Evolutionary conservation across 2,329 filamentous ascomycete genomes (phyloP), one percentile per base, ranked within the genome.

Genomic region (Microsporum audouinii): DNA sequence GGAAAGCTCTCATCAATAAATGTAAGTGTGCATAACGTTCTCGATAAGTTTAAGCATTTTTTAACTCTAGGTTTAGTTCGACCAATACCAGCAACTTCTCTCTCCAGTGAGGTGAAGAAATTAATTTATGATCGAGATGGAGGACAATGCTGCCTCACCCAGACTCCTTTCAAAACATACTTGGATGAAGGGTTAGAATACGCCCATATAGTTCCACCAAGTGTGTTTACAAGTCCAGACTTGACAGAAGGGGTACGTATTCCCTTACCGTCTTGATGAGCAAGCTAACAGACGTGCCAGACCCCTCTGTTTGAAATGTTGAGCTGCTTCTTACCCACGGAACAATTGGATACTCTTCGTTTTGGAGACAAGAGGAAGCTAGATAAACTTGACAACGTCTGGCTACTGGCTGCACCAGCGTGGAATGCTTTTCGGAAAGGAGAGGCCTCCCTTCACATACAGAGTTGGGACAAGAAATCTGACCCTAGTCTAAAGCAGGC

Each of bases 71-170:
- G 34, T n/a, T n/a, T 60, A 66, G 62, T 66, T 60, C 64, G 64
- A 4, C 64, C 64, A 34, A 59, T 47, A 6, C 6, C 17, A 57
- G 61, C 58, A n/a, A 43, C 34, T 33, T 58, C 49, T 5, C 29
- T 62, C 6, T 57, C 63, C 14, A 34, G 7, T 1, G 63, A 63
- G 12, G 61, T 59, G 7, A 62, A 62, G 58, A 55, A 1, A n/a
- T 53, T 64, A 12, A 47, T 66, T 31, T 66, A 60, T 58, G 36
- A 62, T 34, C 47, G 64, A 33, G 64, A 66, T 62, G 65, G 64
- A 36, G 65, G 62, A 2, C 29, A n/a, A 8, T 66, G 65, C 33
- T 65, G 64, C 23, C 38, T 62, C 27, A 63, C 62, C 7, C 17
- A 41, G 23, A 36, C 17, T 17, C 31, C 53, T 4, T 63, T 62